A percentile compares a stretch with the other conserved stretches of the same genome.
Conservation (phyloP, 495 filamentous ascomycete species). For the Xylaria scruposa region DNA sequence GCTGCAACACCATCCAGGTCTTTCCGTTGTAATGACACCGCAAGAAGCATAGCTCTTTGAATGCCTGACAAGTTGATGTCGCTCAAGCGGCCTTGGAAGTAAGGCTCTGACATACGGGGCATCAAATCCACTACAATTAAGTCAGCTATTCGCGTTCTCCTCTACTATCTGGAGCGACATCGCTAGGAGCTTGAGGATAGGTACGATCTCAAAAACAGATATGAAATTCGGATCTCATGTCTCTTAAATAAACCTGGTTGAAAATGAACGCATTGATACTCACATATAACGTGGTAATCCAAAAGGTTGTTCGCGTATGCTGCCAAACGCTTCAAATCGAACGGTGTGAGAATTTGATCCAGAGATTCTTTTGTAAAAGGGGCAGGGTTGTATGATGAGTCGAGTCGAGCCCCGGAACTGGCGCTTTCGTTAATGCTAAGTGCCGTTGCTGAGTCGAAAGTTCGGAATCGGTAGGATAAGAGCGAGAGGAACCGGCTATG, state of each 20-base stretch:
- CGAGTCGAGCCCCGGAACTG: constrained; percentile 70
- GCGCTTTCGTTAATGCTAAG: constrained; percentile 90
- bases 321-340: constrained; percentile 92
- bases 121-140: constrained; percentile 72
- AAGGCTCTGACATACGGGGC: constrained; percentile 77
- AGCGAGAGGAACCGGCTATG: constrained; percentile 87
- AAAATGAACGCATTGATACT: background rate
- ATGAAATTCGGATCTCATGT: background rate
- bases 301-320: constrained; percentile 95
- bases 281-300: constrained; percentile 91
- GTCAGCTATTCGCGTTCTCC: background rate
- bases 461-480: constrained; percentile 89
- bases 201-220: background rate
- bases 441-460: constrained; percentile 80
- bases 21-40: constrained; percentile 89
- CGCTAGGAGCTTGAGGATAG: background rate
- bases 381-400: constrained; percentile 52
- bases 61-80: constrained; percentile 74
- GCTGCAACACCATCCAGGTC: constrained; percentile 79
- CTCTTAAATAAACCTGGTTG: background rate
- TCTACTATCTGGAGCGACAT: background rate
- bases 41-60: constrained; percentile 84
- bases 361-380: constrained; percentile 73
- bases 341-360: constrained; percentile 80
- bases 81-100: constrained; percentile 79